Evolutionary conservation across 2,329 filamentous ascomycete species (phyloP), one percentile per base, ranked within the genome.

Genomic region (Alternaria metachromatica): DNA sequence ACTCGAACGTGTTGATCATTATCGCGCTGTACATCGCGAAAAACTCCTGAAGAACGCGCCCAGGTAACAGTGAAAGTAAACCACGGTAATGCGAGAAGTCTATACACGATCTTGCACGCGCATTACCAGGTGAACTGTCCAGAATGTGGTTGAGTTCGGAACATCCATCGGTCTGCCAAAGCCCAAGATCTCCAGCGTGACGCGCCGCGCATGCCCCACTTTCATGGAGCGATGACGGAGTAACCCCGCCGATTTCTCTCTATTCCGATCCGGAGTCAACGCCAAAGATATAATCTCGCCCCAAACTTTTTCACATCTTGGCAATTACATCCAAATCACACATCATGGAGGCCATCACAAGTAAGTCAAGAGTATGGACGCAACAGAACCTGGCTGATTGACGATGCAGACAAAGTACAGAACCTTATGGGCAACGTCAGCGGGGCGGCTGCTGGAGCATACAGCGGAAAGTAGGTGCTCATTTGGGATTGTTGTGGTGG

Each of bases 321-420:
- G 50, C 48, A 30, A 65, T 49, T 21, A 41, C 59, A 18, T 55
- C 50, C 54, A 69, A 62, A 63, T 25, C 44, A 69, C 43, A 64
- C 68, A 78, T 54, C n/a, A 81, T 81, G 79, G 78, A 81, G 59
- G 70, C 76, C 48, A 74, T 81, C 57, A 79, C 73, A 50, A 73
- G 77, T 78, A 60, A 63, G 74, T 65, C 8, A 6, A 8, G 33
- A 18, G 3, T 6, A 37, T 12, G 25, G 13, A 7, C 18, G 41
- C 63, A 66, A 70, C 33, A 58, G 50, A 63, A 25, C 55, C 54
- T 0, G 49, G 43, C 71, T 77, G 49, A 77, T 51, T 33, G 45
- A 76, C 51, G 20, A 20, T n/a, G 15, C 55, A 74, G 76, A 75
- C 71, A 78, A 76, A 61, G 72, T 78, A 53, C 71, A 78, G 64